These are phyloP conservation scores for Monilinia aucupariae DNA, from an alignment of 2,329 filamentous ascomycete genomes.

Conservation along the genomic window DNA sequence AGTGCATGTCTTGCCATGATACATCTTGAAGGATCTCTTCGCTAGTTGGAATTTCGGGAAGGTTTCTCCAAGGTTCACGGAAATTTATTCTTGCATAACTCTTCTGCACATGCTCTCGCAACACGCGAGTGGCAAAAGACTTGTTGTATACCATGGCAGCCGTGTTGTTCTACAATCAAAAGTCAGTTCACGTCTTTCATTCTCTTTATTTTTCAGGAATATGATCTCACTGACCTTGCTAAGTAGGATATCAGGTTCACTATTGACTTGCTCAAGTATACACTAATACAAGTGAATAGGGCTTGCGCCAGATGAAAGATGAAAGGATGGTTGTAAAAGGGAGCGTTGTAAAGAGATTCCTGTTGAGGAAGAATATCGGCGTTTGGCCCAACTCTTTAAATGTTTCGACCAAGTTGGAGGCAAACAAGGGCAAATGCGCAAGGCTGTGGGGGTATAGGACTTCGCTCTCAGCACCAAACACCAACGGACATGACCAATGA, in stretches of 20 bases:
- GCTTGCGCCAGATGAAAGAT: no score
- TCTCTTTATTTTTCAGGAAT: background rate
- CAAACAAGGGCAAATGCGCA: background rate
- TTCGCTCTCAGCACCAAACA: background rate
- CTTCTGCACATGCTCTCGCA: conserved; percentile 14
- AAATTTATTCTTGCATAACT: conserved; percentile 9
- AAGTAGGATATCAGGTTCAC: background rate
- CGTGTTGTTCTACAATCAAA: background rate
- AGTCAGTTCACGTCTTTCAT: background rate
- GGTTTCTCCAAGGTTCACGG: conserved; percentile 34
- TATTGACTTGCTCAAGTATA: background rate
- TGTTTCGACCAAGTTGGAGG: background rate
- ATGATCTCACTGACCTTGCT: background rate
- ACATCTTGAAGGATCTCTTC: conserved; percentile 44
- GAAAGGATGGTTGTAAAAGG: background rate
- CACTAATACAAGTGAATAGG: background rate
- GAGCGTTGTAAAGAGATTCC: background rate
- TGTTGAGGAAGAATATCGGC: background rate
- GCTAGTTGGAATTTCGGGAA: conserved; percentile 51
- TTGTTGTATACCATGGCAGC: conserved; percentile 1
- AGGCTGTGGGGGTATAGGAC: background rate
- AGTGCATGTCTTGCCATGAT: background rate
- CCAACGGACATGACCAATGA: background rate
- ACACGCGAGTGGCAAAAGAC: background rate
- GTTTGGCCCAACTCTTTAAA: background rate